Percentiles rank a stretch among this genome's conserved stretches.
These are phyloP conservation scores for Westerdykella ornata DNA, from an alignment of 2,329 filamentous ascomycete species.

Conservation along the genomic window DNA sequence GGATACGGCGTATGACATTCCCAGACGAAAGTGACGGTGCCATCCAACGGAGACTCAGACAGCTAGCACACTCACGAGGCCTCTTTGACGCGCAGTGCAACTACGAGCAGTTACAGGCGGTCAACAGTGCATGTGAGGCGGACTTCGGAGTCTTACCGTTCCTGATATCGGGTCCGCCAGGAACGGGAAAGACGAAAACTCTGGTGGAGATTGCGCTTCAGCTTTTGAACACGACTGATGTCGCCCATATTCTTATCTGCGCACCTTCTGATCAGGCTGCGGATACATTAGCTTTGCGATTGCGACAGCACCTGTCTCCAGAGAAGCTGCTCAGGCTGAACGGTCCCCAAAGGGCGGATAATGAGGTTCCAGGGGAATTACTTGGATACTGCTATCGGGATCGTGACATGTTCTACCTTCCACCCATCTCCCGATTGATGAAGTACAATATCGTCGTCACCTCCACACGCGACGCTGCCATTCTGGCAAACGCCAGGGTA, in stretches of 20 bases:
- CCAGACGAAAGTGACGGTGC: constrained; percentile 35
- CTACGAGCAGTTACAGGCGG: constrained; percentile 44
- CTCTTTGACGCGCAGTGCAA: constrained; percentile 41
- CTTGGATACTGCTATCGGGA: constrained; percentile 37
- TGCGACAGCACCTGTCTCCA: constrained; percentile 33
- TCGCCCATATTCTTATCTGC: constrained; percentile 38
- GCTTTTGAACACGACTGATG: constrained; percentile 16
- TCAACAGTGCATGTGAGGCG: constrained; percentile 37
- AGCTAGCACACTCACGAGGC: constrained; percentile 26
- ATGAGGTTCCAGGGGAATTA: constrained; percentile 39
- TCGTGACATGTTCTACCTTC: constrained; percentile 39
- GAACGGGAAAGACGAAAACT: constrained; percentile 50
- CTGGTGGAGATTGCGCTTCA: constrained; percentile 42
- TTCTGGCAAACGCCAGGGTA: constrained; percentile 39
- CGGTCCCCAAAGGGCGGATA: constrained; percentile 35
- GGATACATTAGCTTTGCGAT: constrained; percentile 39
- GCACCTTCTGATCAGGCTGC: constrained; percentile 44
- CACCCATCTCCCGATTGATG: constrained; percentile 37
- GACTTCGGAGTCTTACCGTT: constrained; percentile 44
- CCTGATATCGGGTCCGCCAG: constrained; percentile 45
- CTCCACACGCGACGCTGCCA: constrained; percentile 38
- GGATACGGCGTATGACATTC: constrained; percentile 41
- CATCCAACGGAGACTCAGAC: constrained; percentile 37
- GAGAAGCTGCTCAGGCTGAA: constrained; percentile 41
- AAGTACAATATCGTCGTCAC: constrained; percentile 40